Evolutionary conservation across 352 stramenopile species (phyloP).

Genomic region (Aphanomyces cochlioides): DNA sequence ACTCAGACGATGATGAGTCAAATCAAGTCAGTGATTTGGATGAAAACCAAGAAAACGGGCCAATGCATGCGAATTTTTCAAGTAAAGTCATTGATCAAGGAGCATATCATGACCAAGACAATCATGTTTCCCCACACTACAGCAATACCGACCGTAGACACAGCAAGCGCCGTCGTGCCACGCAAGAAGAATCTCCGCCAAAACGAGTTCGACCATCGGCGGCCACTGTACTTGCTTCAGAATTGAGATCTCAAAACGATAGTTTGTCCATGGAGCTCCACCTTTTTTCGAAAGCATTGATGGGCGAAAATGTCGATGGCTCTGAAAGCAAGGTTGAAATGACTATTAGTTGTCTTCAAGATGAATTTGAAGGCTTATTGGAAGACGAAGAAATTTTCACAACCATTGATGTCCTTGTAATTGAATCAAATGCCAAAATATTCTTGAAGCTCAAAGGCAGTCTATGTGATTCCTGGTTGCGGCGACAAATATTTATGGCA

Average conservation of each 20-base stretch:
- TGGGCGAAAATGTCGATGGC: not conserved
- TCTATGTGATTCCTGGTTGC: not conserved
- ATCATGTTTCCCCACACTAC: too few relatives aligned
- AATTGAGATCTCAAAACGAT: not conserved
- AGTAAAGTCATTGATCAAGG: not conserved
- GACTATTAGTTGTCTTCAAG: not conserved
- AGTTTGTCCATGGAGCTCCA: not conserved
- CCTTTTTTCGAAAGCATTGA: not conserved
- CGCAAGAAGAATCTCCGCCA: not conserved
- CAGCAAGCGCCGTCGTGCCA: too few relatives aligned
- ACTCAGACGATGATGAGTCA: not conserved
- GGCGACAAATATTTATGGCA: not conserved
- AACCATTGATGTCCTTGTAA: not conserved
- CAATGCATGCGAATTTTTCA: not conserved
- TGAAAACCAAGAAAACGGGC: not conserved
- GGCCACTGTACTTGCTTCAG: not conserved
- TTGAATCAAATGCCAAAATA: not conserved
- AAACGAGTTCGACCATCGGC: not conserved
- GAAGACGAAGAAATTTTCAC: not conserved
- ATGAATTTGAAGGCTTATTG: not conserved
- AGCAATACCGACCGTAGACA: too few relatives aligned
- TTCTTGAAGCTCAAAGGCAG: not conserved
- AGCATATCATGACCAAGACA: too few relatives aligned
- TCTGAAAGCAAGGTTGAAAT: not conserved
- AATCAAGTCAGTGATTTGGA: not conserved